These are phyloP conservation scores for Phlyctochytrium planicorne DNA, from an alignment of 192 early-diverging fungal species.

Conservation along the genomic window DNA sequence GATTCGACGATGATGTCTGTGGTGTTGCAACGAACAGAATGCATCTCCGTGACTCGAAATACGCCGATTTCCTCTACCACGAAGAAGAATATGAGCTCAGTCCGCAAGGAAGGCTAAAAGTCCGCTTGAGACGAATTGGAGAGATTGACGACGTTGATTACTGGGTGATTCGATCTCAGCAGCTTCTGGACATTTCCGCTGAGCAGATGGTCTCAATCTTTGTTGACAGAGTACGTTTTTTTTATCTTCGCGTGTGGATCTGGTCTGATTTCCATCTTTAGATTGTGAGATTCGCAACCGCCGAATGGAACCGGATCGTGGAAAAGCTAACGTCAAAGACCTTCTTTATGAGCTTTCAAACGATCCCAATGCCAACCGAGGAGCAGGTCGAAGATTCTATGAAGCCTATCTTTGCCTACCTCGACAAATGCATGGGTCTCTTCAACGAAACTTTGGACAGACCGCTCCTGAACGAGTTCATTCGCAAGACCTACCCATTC, in stretches of 20 bases:
- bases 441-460: constrained; percentile 43
- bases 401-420: constrained; percentile 28
- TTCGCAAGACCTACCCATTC: constrained; percentile 16
- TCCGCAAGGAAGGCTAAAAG: constrained; percentile 36
- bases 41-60: constrained; percentile 29
- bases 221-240: too few species aligned
- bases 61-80: constrained; percentile 41
- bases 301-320: constrained; percentile 15
- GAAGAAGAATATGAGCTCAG: constrained; percentile 24
- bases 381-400: constrained; percentile 29
- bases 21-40: constrained; percentile 10
- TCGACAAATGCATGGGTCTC: constrained; percentile 31
- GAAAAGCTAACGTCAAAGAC: background rate
- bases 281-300: constrained; percentile 13
- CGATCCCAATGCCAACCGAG: constrained; percentile 2
- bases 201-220: constrained; percentile 48
- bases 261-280: too few species aligned
- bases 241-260: too few species aligned
- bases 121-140: constrained; percentile 37
- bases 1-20: constrained; percentile 35
- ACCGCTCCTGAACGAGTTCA: constrained; percentile 20
- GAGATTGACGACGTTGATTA: constrained; percentile 44
- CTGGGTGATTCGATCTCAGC: constrained; percentile 36
- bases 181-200: constrained; percentile 30
- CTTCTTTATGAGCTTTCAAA: background rate